These are phyloP conservation scores for Mortierella sp. DNA, from an alignment of 371 early-diverging fungal genomes.

Conservation along the genomic window DNA sequence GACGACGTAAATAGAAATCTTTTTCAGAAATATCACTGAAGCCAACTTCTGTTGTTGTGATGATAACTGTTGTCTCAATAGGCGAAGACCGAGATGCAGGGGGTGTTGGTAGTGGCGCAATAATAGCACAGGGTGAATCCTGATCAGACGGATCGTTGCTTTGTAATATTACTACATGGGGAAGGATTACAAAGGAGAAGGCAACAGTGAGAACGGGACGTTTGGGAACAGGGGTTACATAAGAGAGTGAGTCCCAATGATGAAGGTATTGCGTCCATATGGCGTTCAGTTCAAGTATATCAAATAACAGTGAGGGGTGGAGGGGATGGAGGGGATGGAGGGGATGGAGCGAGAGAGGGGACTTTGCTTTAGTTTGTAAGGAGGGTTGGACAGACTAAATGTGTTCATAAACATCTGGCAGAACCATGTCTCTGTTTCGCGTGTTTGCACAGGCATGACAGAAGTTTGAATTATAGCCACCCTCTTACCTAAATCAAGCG, in stretches of 20 bases:
- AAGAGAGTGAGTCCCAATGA: neutral
- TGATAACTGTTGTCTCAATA: slow-evolving; percentile 15
- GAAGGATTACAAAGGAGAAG: neutral
- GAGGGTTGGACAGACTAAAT: neutral
- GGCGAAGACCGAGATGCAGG: slow-evolving; percentile 5
- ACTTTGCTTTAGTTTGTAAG: neutral
- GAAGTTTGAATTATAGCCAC: neutral
- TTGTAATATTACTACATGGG: neutral
- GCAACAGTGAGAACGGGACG: neutral
- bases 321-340: neutral
- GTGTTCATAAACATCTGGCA: neutral
- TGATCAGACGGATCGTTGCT: neutral
- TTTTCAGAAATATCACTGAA: neutral
- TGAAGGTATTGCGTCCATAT: neutral
- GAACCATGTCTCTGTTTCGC: neutral
- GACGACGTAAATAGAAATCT: slow-evolving; percentile 2
- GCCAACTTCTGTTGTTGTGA: slow-evolving; percentile 13
- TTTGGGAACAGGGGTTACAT: neutral
- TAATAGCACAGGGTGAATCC: neutral
- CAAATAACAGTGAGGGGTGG: neutral
- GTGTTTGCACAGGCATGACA: neutral
- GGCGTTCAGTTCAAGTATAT: neutral
- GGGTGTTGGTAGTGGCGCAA: neutral
- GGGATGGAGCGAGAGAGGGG: too few relatives aligned
- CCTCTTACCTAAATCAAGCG: neutral